Conservation (phyloP, 495 filamentous ascomycete species). For the Xylaria intraflava region DNA sequence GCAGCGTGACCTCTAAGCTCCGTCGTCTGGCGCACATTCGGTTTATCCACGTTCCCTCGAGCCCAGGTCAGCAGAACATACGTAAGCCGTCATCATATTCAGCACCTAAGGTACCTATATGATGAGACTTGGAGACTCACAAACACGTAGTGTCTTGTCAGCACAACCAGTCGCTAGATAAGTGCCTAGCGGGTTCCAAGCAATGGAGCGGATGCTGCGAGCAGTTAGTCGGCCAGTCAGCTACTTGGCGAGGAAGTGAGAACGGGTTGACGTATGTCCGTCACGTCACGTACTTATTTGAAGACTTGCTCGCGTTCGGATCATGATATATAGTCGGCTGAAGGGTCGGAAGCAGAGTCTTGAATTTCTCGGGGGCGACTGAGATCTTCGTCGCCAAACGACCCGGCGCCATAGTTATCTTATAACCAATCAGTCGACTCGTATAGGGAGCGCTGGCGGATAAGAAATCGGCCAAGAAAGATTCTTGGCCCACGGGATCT, state of each 20-base stretch:
- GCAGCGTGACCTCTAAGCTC: conserved; percentile 76
- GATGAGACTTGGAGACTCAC: conserved; percentile 22
- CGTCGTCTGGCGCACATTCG: conserved; percentile 71
- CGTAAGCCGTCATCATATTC: conserved; percentile 65
- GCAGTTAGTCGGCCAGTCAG: not conserved
- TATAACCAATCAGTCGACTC: not conserved
- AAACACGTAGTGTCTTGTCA: conserved; percentile 74
- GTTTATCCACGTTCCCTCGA: conserved; percentile 77
- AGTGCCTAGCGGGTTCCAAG: conserved; percentile 83
- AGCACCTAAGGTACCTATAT: not conserved
- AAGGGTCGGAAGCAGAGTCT: conserved; percentile 21
- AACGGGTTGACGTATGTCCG: not conserved
- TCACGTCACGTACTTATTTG: conserved; percentile 20
- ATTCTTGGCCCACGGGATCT: no score
- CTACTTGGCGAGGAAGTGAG: not conserved
- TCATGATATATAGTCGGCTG: conserved; percentile 28
- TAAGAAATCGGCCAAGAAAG: not conserved
- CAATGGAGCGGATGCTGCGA: conserved; percentile 57
- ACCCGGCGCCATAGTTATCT: conserved; percentile 1
- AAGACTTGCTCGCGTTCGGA: conserved; percentile 17
- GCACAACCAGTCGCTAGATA: conserved; percentile 80
- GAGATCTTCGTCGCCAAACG: conserved; percentile 21
- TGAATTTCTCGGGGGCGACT: conserved; percentile 26
- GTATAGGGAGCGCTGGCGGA: not conserved
- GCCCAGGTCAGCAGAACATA: conserved; percentile 16